These are phyloP conservation scores for Croton laevigatus DNA, from an alignment of 441 rosid genomes.

Conservation along the genomic window DNA sequence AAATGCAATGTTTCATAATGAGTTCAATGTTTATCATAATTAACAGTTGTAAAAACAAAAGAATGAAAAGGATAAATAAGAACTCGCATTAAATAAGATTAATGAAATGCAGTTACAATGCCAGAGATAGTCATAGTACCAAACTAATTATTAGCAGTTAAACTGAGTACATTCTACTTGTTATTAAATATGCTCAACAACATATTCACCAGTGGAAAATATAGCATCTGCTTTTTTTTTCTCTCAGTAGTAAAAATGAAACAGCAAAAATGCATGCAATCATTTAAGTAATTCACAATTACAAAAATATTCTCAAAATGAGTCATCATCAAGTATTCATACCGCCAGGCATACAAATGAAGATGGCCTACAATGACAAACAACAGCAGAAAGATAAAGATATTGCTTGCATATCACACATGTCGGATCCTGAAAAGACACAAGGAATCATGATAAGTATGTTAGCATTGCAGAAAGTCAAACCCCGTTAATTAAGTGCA, in stretches of 20 bases:
- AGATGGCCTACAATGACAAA: conserved; percentile 78
- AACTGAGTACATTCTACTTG: not conserved
- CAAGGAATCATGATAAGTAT: conserved; percentile 16
- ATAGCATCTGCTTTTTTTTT: not conserved
- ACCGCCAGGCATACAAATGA: conserved; percentile 92
- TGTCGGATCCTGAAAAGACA: conserved; percentile 69
- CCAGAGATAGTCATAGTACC: too few species aligned
- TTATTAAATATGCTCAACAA: not conserved
- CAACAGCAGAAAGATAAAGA: conserved; percentile 85
- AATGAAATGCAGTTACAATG: not conserved
- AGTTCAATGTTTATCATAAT: not conserved
- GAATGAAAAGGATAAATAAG: not conserved
- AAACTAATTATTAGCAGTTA: not conserved
- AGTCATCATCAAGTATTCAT: conserved; percentile 22
- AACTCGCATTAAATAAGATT: not conserved
- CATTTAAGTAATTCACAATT: conserved; percentile 7
- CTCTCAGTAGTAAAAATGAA: conserved; percentile 5
- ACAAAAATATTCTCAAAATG: not conserved
- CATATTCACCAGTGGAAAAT: not conserved
- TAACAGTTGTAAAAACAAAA: not conserved
- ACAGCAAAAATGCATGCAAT: not conserved
- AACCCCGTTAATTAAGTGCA: conserved; percentile 15
- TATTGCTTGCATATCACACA: conserved; percentile 90
- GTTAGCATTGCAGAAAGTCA: conserved; percentile 8
- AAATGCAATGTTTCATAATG: not conserved